phyloP scores from a whole-genome alignment of 1,284 basidiomycete species.

The Malassezia sympodialis region DNA sequence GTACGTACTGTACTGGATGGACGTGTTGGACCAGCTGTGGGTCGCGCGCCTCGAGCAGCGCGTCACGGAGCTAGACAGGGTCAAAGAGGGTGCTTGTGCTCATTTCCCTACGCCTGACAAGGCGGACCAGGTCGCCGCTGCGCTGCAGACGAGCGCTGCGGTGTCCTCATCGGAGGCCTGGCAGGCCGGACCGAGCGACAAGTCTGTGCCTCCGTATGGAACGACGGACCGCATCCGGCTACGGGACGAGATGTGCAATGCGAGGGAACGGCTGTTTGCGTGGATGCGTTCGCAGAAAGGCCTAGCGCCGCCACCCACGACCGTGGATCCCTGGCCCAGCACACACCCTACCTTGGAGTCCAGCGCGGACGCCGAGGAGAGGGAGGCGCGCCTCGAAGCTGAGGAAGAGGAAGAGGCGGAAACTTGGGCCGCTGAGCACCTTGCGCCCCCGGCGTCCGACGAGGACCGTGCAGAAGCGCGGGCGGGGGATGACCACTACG shows the following conservation, averaged over 20 bases:
- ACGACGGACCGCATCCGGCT: constrained; percentile 33
- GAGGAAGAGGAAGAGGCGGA: neutral
- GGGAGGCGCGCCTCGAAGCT: neutral
- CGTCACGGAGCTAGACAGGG: constrained; percentile 18
- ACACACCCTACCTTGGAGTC: neutral
- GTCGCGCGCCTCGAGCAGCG: constrained; percentile 26
- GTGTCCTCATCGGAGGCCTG: neutral
- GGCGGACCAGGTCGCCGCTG: neutral
- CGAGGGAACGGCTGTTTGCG: constrained; percentile 33
- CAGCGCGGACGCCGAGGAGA: neutral
- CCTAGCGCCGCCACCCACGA: constrained; percentile 24
- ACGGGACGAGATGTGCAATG: constrained; percentile 32
- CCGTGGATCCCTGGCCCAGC: constrained; percentile 16
- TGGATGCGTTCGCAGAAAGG: constrained; percentile 38
- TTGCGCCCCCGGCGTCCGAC: neutral
- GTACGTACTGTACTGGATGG: constrained; percentile 22
- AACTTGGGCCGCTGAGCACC: neutral
- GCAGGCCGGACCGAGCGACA: neutral
- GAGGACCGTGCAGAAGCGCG: neutral
- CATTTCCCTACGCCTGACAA: constrained; percentile 3
- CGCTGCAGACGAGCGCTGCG: neutral
- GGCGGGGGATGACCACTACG: neutral
- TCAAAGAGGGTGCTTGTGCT: neutral
- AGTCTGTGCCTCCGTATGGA: constrained; percentile 13
- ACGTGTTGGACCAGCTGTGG: constrained; percentile 38